Base-by-base conservation (phyloP, 257 asterid species). In the Lantana camara region DNA sequence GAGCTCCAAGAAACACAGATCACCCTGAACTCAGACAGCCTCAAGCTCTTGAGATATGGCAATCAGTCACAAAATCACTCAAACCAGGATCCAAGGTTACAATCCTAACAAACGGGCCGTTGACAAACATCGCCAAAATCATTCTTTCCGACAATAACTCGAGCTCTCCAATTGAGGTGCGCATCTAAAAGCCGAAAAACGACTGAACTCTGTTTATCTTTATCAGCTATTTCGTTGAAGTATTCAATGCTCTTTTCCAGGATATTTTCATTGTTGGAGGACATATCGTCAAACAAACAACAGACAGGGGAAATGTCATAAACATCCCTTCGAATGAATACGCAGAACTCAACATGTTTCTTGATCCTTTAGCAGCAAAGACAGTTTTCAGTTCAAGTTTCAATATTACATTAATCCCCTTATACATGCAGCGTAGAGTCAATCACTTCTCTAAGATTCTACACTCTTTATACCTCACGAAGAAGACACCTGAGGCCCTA, bases 1-100 rank as follows among this genome's bases (percentile, higher is more conserved):
- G 96, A 66, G 98, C 96, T 60, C 95, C 96, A 1, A 71, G 95
- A 40, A 86, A 89, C 66, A 92, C 97, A 7, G 92, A 74, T 23
- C 79, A 82, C 21, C 96, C 96, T 27, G 85, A 86, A 68, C 87
- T 86, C 57, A 76, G 97, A 78, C 98, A 92, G 65, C 86, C 89
- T 53, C 78, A 75, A 24, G 96, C 96, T 46, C 66, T 75, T 35
- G 95, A 92, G 68, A 74, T 83, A 45, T 92, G 98, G 98, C 70
- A 78, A 19, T 77, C 89, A 0, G 78, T 92, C 6, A 66, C 77
- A 16, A 60, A 80, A 46, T 80, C 93, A 16, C 86, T 89, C 14
- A 62, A 67, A 12, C 57, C 78, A 0, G 86, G 83, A 51, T 80
- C 91, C 3, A 89, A 89, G 51, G 68, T 92, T 60, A 81, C 88